Base-by-base conservation (phyloP, 306 rosid species). In the Sicyos edulis region DNA sequence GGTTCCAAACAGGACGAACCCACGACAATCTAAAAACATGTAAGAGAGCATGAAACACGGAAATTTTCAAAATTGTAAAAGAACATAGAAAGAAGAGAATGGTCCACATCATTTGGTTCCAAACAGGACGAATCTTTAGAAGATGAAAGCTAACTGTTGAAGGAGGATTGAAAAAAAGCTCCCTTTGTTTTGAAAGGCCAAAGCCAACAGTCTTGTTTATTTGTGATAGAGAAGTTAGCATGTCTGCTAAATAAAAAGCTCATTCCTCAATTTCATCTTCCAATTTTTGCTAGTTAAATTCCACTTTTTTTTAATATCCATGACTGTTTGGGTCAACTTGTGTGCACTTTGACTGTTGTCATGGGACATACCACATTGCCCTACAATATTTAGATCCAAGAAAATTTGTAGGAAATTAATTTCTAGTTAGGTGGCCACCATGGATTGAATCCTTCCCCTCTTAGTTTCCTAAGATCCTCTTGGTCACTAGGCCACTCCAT, bases 261-360 rank as follows among this genome's bases (percentile, higher is more conserved):
- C 49, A 32, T 22, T 61, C 37, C 14, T 57, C 67, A 61, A 61
- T 61, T 61, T 61, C 13, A 61, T 32, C 67, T 15, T 61, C 47
- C 47, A 60, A 15, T 29, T 32, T 58, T 60, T 29, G 21, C 10
- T 29, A 29, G 66, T 26, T 32, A 15, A 60, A 60, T 7, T 7
- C 21, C 67, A 1, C 3, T 26, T 26, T 26, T 26, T 26, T 26
- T 26, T 26, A 26, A 26, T 26, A 26, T 26, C 29, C 29, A 3
- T 26, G 29, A 26, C 3, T 26, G 29, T 26, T 26, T 26, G 29
- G 29, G 29, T 3, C 29, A n/a, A n/a, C n/a, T n/a, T n/a, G n/a
- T n/a, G n/a, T 26, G 29, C 3, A 26, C 29, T 3, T 26, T 3
- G 29, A 26, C 29, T 26, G 3, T 26, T 26, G 29, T 26, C 29